phyloP scores from a whole-genome alignment of 1,284 basidiomycete species.

The Rhodotorula sp. region DNA sequence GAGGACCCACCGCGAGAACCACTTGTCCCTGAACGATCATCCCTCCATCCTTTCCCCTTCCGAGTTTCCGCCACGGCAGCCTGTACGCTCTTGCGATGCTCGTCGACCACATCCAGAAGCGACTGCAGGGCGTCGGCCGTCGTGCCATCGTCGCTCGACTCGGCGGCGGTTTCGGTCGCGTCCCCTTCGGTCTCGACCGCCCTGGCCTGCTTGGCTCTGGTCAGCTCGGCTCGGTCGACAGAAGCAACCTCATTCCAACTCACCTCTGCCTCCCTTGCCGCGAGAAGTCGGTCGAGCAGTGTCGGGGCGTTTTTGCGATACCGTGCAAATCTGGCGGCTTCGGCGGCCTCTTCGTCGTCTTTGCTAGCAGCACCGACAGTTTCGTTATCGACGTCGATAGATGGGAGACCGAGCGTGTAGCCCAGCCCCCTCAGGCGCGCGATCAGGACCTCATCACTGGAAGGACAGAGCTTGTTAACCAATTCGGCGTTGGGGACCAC shows the following conservation, averaged over 20 bases:
- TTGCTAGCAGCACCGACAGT: too few species aligned
- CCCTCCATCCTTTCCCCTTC: neutral
- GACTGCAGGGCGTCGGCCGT: neutral
- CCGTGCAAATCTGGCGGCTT: neutral
- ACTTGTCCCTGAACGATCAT: too few species aligned
- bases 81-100: neutral
- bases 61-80: neutral
- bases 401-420: conserved; percentile 3
- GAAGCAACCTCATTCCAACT: neutral
- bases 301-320: neutral
- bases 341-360: too few species aligned
- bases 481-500: neutral
- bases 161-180: too few species aligned
- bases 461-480: neutral
- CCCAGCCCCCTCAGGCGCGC: conserved; percentile 2
- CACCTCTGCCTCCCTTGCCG: neutral
- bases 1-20: too few species aligned
- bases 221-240: neutral
- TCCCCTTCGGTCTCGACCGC: too few species aligned
- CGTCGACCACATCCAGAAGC: neutral
- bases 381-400: neutral
- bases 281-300: neutral
- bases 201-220: neutral
- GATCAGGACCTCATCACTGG: neutral
- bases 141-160: neutral